phyloP scores from a whole-genome alignment of 2,329 filamentous ascomycete species.

The Fusarium avenaceum region DNA sequence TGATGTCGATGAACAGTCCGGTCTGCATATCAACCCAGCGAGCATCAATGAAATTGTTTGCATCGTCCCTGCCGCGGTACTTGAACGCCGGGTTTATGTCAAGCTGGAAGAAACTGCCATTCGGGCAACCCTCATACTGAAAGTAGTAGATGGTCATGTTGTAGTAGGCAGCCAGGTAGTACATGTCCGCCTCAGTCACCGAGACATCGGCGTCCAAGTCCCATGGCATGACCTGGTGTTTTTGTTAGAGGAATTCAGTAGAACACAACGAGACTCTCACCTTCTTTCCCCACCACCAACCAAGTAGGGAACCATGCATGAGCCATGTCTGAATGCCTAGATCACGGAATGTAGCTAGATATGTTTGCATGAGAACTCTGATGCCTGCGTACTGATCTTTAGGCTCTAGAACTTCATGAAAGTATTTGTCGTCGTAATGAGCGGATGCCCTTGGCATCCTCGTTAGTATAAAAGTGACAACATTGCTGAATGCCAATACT shows the following conservation, averaged over 20 bases:
- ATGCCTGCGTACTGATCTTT: slow-evolving; percentile 72
- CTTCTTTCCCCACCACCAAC: slow-evolving; percentile 86
- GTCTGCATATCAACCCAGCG: slow-evolving; percentile 63
- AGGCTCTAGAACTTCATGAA: slow-evolving; percentile 59
- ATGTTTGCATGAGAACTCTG: slow-evolving; percentile 77
- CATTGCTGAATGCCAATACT: slow-evolving; percentile 10
- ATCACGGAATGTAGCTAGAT: slow-evolving; percentile 75
- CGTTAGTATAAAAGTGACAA: slow-evolving; percentile 22
- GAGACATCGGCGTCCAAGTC: slow-evolving; percentile 84
- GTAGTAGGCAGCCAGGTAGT: slow-evolving; percentile 74
- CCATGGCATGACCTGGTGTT: slow-evolving; percentile 76
- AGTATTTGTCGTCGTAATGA: slow-evolving; percentile 59
- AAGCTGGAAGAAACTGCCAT: slow-evolving; percentile 62
- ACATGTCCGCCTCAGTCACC: slow-evolving; percentile 75
- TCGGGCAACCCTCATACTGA: slow-evolving; percentile 54
- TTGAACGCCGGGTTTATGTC: slow-evolving; percentile 62
- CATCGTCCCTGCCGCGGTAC: slow-evolving; percentile 56
- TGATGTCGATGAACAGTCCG: slow-evolving; percentile 66
- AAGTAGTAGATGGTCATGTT: slow-evolving; percentile 69
- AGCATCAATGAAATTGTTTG: slow-evolving; percentile 62
- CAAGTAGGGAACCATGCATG: slow-evolving; percentile 84
- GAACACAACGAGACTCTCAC: slow-evolving; percentile 43
- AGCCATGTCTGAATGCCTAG: slow-evolving; percentile 83
- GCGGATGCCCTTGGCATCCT: slow-evolving; percentile 34
- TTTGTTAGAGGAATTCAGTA: neutral